Evolutionary conservation across 257 asterid genomes (phyloP), one percentile per base, ranked within the genome.

Genomic region (Salvia rosmarinus): DNA sequence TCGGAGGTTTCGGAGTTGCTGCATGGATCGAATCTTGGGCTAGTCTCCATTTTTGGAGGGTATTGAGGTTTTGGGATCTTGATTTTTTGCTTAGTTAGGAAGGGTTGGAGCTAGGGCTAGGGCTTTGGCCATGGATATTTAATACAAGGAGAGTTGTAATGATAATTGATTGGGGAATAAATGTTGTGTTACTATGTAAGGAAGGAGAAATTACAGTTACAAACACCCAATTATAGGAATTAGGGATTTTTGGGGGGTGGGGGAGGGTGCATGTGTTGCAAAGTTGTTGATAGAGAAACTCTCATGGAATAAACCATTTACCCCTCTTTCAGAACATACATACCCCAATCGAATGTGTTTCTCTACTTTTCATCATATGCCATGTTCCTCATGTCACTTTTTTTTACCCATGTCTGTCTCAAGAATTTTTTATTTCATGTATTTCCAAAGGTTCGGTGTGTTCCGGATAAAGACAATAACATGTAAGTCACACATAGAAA

Each of bases 131-230:
- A 67, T 75, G 78, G 82, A 69, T 54, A 66, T 56, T 82, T 78
- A 77, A 75, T 76, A 72, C 54, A n/a, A 28, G 50, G 67, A 50
- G 62, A 70, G 78, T 72, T 62, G 63, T 63, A 81, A 71, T 78
- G 81, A 67, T 76, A 64, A 59, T 78, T 81, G 83, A 83, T 78
- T 79, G 52, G 67, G 70, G 57, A 71, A 54, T 85, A 23, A 82
- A 83, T 80, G 82, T 73, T 50, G 49, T 68, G 84, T 82, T 57
- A 83, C 87, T 80, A 85, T 85, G 81, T 81, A 72, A 69, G 78
- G 88, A 80, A 85, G 83, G 84, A 64, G 42, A 83, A 77, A 72
- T 72, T 77, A 73, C 86, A 74, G 86, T 85, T 83, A 76, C 87
- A 77, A 70, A 62, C 25, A 54, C 84, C 75, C 71, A 69, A 70